Evolutionary conservation across 495 filamentous ascomycete genomes (phyloP).

Genomic region (Xylaria curta): DNA sequence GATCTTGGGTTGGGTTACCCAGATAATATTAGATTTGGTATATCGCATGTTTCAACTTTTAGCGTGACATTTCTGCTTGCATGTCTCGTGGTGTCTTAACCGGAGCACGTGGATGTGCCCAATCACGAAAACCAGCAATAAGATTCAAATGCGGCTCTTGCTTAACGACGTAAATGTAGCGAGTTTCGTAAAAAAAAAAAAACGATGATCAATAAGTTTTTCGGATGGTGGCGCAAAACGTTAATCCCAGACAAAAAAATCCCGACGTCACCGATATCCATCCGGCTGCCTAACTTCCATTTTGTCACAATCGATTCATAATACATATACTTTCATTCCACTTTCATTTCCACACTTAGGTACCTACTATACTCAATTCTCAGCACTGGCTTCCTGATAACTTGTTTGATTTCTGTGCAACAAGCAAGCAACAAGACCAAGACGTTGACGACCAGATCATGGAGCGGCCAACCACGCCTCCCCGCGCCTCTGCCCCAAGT

Average conservation of each 20-base stretch:
- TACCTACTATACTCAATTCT: not conserved
- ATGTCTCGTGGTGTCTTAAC: not conserved
- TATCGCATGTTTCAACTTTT: not conserved
- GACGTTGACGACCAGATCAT: conserved; percentile 17
- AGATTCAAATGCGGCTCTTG: not conserved
- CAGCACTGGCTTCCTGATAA: not conserved
- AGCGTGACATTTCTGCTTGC: not conserved
- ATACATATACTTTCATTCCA: too few species aligned
- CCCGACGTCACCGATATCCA: conserved; percentile 35
- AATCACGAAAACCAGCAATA: not conserved
- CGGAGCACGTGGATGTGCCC: not conserved
- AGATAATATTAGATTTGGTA: conserved; percentile 12
- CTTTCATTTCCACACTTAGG: not conserved
- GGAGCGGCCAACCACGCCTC: conserved; percentile 67
- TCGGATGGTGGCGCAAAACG: not conserved
- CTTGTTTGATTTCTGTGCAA: not conserved
- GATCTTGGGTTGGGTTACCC: not conserved
- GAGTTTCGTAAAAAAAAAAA: too few species aligned
- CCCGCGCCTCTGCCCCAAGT: conserved; percentile 42
- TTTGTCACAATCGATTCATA: not conserved
- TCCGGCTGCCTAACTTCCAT: not conserved
- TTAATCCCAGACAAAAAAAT: not conserved
- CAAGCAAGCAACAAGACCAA: not conserved
- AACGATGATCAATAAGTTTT: not conserved
- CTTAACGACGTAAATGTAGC: not conserved